Percentiles rank a stretch among this genome's conserved stretches.
Conservation (phyloP, 441 rosid genomes). For the Gossypium aridum region DNA sequence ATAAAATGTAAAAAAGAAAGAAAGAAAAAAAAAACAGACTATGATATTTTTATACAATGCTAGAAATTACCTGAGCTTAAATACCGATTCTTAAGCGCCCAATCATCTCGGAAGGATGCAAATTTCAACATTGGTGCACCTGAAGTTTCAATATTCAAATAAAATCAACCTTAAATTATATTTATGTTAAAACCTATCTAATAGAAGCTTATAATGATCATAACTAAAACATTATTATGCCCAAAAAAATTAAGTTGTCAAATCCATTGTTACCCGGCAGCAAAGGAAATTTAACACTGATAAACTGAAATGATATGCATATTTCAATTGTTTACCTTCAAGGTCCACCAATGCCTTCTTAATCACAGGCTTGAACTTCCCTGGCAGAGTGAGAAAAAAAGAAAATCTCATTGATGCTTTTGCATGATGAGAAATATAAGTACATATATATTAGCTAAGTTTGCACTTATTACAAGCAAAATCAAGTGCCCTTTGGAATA, state of each 20-base stretch:
- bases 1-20: too few species aligned
- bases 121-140: conserved; percentile 89
- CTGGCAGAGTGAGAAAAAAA: conserved; percentile 22
- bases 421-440: not conserved
- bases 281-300: not conserved
- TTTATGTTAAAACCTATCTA: not conserved
- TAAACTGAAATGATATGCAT: not conserved
- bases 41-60: not conserved
- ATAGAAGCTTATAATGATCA: not conserved
- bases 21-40: too few species aligned
- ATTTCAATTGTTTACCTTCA: conserved; percentile 40
- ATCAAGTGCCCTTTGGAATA: not conserved
- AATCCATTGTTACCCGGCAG: not conserved
- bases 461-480: not conserved
- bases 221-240: not conserved
- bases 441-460: not conserved
- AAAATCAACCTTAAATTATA: not conserved
- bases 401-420: not conserved
- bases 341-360: conserved; percentile 99
- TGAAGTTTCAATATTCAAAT: conserved; percentile 23
- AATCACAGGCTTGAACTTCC: conserved; percentile 92
- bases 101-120: conserved; percentile 65
- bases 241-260: not conserved
- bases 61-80: conserved; percentile 65
- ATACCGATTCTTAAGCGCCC: conserved; percentile 81